Percentiles rank a stretch among this genome's conserved stretches.
These are phyloP conservation scores for Perilla frutescens DNA, from an alignment of 257 asterid species.

Conservation along the genomic window DNA sequence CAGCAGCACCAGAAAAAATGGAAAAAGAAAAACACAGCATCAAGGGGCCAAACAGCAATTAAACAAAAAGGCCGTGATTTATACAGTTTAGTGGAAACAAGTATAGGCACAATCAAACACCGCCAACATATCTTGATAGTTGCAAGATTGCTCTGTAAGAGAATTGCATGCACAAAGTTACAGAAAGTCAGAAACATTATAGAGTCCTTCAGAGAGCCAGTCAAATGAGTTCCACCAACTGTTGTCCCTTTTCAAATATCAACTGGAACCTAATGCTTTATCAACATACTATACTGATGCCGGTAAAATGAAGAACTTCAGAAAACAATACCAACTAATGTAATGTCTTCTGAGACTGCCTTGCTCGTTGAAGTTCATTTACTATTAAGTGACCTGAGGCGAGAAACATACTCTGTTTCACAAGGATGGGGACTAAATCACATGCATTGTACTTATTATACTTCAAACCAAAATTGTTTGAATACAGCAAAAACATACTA, in stretches of 20 bases:
- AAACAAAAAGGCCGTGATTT: neutral
- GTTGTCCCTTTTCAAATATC: neutral
- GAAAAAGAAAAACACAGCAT: neutral
- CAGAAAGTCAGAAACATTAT: neutral
- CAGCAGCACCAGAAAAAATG: neutral
- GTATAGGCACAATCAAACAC: neutral
- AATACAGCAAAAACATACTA: neutral
- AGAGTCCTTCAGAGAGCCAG: neutral
- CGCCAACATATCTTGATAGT: too few species aligned
- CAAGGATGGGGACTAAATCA: neutral
- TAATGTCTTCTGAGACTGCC: too few species aligned
- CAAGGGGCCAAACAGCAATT: neutral
- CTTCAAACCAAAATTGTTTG: neutral
- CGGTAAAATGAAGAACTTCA: slow-evolving; percentile 5
- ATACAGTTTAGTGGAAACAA: neutral
- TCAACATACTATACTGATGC: neutral
- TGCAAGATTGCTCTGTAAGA: neutral
- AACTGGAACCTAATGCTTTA: neutral
- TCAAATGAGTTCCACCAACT: neutral
- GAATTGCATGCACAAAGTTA: neutral
- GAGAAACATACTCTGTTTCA: neutral
- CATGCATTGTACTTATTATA: neutral
- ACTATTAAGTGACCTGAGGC: neutral
- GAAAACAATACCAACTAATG: too few species aligned
- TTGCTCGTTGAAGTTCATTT: neutral